Percentiles rank a stretch among this genome's conserved stretches.
phyloP scores from a whole-genome alignment of 2,329 filamentous ascomycete genomes.

The Sporothrix dimorphospora region DNA sequence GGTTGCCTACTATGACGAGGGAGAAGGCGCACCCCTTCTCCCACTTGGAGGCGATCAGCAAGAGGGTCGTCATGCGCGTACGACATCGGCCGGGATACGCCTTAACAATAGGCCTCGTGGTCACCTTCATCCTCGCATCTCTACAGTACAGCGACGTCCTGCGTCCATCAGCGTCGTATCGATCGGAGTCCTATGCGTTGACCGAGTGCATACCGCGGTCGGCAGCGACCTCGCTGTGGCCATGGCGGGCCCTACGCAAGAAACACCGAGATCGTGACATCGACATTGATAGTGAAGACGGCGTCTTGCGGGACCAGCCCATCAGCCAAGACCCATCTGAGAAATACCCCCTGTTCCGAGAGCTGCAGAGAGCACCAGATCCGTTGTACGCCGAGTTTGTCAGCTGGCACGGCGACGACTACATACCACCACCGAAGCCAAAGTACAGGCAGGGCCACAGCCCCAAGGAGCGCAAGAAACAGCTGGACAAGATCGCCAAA shows the following conservation, averaged over 20 bases:
- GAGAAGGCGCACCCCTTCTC: neutral
- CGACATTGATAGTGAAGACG: neutral
- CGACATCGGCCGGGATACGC: neutral
- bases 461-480: conserved; percentile 3
- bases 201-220: neutral
- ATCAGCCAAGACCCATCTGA: neutral
- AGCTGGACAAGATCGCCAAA: neutral
- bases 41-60: neutral
- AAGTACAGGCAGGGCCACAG: conserved; percentile 12
- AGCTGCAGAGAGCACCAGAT: conserved; percentile 7
- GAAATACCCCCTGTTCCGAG: neutral
- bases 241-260: neutral
- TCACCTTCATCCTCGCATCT: neutral
- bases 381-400: conserved; percentile 35
- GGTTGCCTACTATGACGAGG: neutral
- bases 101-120: neutral
- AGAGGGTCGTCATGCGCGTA: neutral
- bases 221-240: neutral
- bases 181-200: neutral
- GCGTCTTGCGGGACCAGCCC: neutral
- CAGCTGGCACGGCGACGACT: conserved; percentile 13
- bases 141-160: neutral
- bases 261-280: neutral
- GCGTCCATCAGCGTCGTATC: neutral
- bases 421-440: conserved; percentile 12